Percentiles rank a stretch among this genome's conserved stretches.
Evolutionary conservation across 2,329 filamentous ascomycete genomes (phyloP).

Genomic region (Botrytis byssoidea): DNA sequence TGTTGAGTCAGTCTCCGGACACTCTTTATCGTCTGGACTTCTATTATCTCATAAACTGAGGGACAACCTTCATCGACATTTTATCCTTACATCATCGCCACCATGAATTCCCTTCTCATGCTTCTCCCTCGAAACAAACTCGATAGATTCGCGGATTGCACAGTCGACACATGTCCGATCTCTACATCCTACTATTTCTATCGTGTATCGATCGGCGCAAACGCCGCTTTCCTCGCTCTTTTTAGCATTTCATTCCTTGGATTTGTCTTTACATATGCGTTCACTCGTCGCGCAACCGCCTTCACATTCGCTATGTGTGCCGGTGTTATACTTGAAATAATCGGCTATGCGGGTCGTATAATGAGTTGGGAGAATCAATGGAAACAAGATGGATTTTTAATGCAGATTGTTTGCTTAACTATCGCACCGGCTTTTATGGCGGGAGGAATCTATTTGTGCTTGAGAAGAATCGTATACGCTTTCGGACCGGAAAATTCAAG

Average conservation of each 20-base stretch:
- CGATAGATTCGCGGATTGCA: constrained; percentile 1
- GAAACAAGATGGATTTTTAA: constrained; percentile 48
- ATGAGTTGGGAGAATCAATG: constrained; percentile 55
- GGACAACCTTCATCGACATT: neutral
- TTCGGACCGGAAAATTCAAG: constrained; percentile 51
- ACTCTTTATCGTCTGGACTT: neutral
- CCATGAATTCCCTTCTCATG: constrained; percentile 4
- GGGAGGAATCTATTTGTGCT: constrained; percentile 62
- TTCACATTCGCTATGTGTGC: constrained; percentile 54
- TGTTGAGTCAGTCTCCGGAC: neutral
- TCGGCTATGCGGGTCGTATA: constrained; percentile 60
- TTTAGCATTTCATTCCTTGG: constrained; percentile 48
- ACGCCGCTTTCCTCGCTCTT: constrained; percentile 50
- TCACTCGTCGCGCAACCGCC: constrained; percentile 48
- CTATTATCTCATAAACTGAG: neutral
- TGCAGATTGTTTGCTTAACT: constrained; percentile 62
- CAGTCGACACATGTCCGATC: constrained; percentile 37
- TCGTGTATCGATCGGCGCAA: constrained; percentile 52
- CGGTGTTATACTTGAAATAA: constrained; percentile 54
- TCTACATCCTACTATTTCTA: constrained; percentile 50
- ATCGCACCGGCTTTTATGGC: constrained; percentile 64
- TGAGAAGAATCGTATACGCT: constrained; percentile 50
- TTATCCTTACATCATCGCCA: neutral
- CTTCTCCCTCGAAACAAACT: constrained; percentile 15
- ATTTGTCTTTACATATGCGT: constrained; percentile 44